Conservation (phyloP, 495 filamentous ascomycete genomes). For the Penicillium egyptiacum region DNA sequence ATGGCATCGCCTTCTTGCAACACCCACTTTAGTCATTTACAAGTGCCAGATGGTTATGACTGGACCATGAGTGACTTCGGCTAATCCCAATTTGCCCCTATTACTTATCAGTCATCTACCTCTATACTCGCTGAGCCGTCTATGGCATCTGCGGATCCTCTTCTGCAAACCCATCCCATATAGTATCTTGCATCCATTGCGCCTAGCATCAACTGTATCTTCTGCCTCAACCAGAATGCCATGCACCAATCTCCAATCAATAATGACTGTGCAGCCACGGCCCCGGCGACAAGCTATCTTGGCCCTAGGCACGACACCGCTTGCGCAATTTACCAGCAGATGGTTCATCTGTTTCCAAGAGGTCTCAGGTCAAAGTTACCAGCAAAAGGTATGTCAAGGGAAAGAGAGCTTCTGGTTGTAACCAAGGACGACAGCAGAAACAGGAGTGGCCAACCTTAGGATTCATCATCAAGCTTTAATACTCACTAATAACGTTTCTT, state of each 20-base stretch:
- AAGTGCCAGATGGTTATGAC: too few species aligned
- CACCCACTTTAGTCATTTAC: too few species aligned
- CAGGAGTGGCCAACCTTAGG: neutral
- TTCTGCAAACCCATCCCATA: too few species aligned
- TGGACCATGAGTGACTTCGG: too few species aligned
- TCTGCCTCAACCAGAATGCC: neutral
- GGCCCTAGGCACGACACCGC: neutral
- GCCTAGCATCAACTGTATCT: too few species aligned
- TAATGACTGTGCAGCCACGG: neutral
- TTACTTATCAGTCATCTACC: too few species aligned
- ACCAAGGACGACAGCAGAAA: neutral
- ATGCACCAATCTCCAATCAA: neutral
- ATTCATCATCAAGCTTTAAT: neutral
- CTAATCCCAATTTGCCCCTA: too few species aligned
- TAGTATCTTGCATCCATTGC: too few species aligned
- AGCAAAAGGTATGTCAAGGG: neutral
- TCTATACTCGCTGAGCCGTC: too few species aligned
- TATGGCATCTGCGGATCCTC: too few species aligned
- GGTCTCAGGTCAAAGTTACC: neutral
- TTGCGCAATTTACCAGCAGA: neutral
- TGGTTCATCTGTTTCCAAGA: neutral
- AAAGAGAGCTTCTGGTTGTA: neutral
- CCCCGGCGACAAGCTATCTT: neutral
- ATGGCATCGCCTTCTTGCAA: too few species aligned
- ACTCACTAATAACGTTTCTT: neutral